Base-by-base conservation (phyloP, 306 rosid species). In the Corylus americana region DNA sequence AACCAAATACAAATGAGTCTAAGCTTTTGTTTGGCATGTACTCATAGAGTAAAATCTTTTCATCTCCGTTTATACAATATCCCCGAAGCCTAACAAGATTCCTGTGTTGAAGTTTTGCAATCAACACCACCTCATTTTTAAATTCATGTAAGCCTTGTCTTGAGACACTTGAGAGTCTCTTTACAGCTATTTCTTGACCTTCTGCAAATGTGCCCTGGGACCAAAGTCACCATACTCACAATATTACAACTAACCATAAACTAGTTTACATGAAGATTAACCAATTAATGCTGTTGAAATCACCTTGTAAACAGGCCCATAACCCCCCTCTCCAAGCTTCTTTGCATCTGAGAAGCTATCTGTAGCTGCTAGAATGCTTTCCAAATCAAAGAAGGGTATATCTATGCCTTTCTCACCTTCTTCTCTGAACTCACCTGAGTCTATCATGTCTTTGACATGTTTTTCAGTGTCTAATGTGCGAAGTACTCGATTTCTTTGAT, bases 271-370 rank as follows among this genome's bases (percentile, higher is more conserved):
- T 14, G 31, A 59, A 2, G 35, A 27, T 8, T 48, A 61, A 11
- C 27, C 6, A 79, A 1, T 47, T 55, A 31, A 37, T 2, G 10
- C 7, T 22, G 64, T 48, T 37, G 7, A 4, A 42, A 44, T 78
- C 11, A 87, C 90, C 91, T 83, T 87, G 55, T 84, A 89, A 3
- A 91, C 90, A 17, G 89, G 85, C 17, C 96, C 96, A 67, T 81
- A 89, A 27, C 96, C 96, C n/a, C 92, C 96, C 58, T 13, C 76
- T 66, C 91, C 93, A 10, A 85, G 85, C 77, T 81, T 84, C 68
- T 85, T 87, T 66, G 81, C 64, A 18, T 90, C 81, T 25, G 92
- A 86, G 70, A 91, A 89, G 55, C 81, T 58, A 68, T 87, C 78
- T 17, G 90, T 89, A 3, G 93, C 96, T 0, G 9, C 79, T 4